Conservation (phyloP, 176 grass and related monocot genomes). For the Bromus sterilis region DNA sequence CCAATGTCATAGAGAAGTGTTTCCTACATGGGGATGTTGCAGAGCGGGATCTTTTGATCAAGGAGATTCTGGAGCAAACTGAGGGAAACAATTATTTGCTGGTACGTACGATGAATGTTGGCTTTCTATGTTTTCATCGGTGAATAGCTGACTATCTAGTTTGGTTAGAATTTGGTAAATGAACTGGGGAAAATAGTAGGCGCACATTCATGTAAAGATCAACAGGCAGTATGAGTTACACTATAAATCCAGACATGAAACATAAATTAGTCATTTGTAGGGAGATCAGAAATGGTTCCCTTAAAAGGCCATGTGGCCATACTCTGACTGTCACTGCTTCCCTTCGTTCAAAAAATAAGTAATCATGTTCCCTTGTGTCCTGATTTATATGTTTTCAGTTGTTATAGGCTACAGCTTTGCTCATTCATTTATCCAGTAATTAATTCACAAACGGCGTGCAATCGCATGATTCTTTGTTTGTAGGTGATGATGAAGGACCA, state of each 20-base stretch:
- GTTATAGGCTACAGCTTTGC: background rate
- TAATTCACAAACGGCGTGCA: background rate
- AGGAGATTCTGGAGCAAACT: slow-evolving; percentile 70
- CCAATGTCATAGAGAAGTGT: slow-evolving; percentile 96
- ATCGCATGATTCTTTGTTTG: background rate
- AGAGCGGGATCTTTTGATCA: slow-evolving; percentile 61
- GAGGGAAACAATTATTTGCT: slow-evolving; percentile 74
- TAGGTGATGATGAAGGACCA: slow-evolving; percentile 79
- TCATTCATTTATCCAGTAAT: background rate
- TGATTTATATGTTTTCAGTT: background rate
- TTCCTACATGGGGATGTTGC: slow-evolving; percentile 55
- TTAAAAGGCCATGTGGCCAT: background rate
- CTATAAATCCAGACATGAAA: background rate
- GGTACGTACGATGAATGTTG: slow-evolving; percentile 29
- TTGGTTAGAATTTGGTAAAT: background rate
- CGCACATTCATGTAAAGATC: background rate
- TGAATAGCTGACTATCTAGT: background rate
- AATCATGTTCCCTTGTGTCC: background rate
- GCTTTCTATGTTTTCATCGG: background rate
- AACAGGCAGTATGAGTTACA: background rate
- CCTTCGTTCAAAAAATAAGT: background rate
- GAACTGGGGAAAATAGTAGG: background rate
- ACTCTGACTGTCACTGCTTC: background rate
- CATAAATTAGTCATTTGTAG: background rate
- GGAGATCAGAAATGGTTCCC: background rate